Conservation (phyloP, 2,329 filamentous ascomycete species). For the Beauveria caledonica region DNA sequence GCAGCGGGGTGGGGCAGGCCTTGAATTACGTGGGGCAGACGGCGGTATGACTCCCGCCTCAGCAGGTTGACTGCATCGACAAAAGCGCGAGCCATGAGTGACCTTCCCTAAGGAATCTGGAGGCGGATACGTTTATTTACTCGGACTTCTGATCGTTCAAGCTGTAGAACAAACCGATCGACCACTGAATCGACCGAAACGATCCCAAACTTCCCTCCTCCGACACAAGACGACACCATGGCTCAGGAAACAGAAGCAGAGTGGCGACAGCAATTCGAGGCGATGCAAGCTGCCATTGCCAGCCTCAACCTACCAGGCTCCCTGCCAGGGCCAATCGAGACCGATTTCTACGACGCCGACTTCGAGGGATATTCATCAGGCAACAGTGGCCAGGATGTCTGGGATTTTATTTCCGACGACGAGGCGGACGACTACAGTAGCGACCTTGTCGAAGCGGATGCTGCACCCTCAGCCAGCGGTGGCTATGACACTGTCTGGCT, state of each 20-base stretch:
- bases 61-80: neutral
- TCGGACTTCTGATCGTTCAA: neutral
- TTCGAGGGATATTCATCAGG: conserved; percentile 46
- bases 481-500: conserved; percentile 64
- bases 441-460: conserved; percentile 47
- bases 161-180: neutral
- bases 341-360: conserved; percentile 56
- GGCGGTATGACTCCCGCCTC: conserved; percentile 6
- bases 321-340: conserved; percentile 32
- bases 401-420: conserved; percentile 80
- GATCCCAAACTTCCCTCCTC: neutral
- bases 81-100: neutral
- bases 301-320: conserved; percentile 49
- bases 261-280: conserved; percentile 79
- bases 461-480: conserved; percentile 19
- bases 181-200: neutral
- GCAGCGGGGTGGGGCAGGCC: neutral
- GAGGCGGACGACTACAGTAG: conserved; percentile 59
- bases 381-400: conserved; percentile 70
- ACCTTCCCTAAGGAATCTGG: neutral
- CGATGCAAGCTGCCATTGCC: conserved; percentile 80
- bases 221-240: neutral
- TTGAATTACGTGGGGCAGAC: conserved; percentile 3
- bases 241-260: conserved; percentile 39
- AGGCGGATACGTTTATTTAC: neutral